A percentile compares a stretch with the other conserved stretches of the same genome.
Evolutionary conservation across 179 eudicot species (phyloP).

Genomic region (Spinacia oleracea): DNA sequence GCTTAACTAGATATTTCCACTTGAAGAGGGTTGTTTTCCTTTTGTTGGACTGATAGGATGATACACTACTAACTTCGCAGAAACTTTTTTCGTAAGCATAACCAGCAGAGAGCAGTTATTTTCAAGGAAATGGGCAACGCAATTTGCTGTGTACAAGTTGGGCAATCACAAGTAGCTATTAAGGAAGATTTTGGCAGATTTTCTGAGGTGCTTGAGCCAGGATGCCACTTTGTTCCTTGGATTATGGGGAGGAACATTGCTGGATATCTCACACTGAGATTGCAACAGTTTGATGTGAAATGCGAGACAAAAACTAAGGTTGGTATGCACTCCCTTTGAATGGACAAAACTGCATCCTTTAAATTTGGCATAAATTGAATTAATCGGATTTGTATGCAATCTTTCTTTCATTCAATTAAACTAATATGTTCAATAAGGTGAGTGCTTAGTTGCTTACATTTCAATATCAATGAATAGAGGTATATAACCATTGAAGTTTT

Average conservation of each 20-base stretch:
- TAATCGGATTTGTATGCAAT: background rate
- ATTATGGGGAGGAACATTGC: background rate
- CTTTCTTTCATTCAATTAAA: too few relatives aligned
- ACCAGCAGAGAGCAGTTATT: background rate
- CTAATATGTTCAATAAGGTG: too few relatives aligned
- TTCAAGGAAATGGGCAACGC: background rate
- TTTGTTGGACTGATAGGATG: background rate
- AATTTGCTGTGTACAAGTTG: background rate
- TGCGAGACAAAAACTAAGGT: background rate
- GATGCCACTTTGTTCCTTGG: constrained; percentile 3
- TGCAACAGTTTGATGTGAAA: background rate
- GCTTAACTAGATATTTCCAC: too few relatives aligned
- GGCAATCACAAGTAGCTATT: background rate
- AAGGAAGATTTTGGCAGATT: background rate
- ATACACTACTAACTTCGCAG: background rate
- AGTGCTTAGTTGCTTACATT: background rate
- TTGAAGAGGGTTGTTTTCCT: too few relatives aligned
- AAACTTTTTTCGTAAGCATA: too few relatives aligned
- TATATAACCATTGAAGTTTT: too few relatives aligned
- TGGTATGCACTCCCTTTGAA: background rate
- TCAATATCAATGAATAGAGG: background rate
- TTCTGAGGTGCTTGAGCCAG: background rate
- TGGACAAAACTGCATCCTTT: background rate
- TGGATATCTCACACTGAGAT: background rate
- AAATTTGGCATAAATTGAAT: background rate